Evolutionary conservation across 208 protist species (phyloP).

Genomic region (Angomonas deanei): DNA sequence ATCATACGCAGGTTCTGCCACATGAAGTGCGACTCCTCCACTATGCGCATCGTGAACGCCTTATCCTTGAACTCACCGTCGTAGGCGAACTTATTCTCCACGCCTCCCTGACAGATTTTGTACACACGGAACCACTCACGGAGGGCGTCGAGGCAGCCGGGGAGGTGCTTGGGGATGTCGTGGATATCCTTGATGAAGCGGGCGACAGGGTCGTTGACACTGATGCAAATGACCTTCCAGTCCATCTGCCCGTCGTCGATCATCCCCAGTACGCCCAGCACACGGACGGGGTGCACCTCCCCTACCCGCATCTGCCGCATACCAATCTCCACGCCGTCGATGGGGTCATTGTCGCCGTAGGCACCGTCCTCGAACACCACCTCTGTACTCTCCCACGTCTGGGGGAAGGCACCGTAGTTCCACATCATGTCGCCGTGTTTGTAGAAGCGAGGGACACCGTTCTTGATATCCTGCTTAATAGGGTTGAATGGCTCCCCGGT

Average conservation of each 20-base stretch:
- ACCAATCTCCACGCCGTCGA: slow-evolving; percentile 90
- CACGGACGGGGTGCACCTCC: slow-evolving; percentile 76
- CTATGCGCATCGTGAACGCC: slow-evolving; percentile 75
- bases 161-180: slow-evolving; percentile 86
- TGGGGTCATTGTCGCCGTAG: slow-evolving; percentile 89
- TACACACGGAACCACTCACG: slow-evolving; percentile 90
- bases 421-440: slow-evolving; percentile 95
- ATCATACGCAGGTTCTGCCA: slow-evolving; percentile 90
- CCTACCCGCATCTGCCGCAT: slow-evolving; percentile 81
- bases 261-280: slow-evolving; percentile 91
- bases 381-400: slow-evolving; percentile 95
- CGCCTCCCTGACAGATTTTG: slow-evolving; percentile 90
- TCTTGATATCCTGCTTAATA: slow-evolving; percentile 96
- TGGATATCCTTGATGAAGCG: slow-evolving; percentile 88
- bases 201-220: slow-evolving; percentile 84
- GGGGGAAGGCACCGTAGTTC: slow-evolving; percentile 96
- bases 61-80: slow-evolving; percentile 88
- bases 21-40: slow-evolving; percentile 90
- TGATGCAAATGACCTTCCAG: slow-evolving; percentile 93
- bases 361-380: slow-evolving; percentile 76
- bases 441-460: slow-evolving; percentile 94
- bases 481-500: slow-evolving; percentile 93
- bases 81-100: slow-evolving; percentile 90
- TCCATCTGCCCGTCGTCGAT: slow-evolving; percentile 94
- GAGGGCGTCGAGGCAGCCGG: slow-evolving; percentile 84